Conservation (phyloP, 208 protist species). For the Acanthamoeba lenticulata region DNA sequence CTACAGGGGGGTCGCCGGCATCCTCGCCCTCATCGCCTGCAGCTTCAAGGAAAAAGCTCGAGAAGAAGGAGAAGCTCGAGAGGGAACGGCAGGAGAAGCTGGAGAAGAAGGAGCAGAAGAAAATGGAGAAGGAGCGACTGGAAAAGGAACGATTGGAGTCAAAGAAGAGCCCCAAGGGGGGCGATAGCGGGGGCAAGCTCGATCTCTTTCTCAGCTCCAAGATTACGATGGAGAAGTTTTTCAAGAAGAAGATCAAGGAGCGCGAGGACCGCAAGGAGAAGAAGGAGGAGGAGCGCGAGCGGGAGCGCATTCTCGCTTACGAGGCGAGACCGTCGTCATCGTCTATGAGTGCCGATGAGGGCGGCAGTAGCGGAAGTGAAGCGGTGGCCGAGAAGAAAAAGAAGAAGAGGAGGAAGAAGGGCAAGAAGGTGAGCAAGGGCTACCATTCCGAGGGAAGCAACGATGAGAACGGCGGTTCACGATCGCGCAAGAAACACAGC, state of each 20-base stretch:
- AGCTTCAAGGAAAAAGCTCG: neutral
- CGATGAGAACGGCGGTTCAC: neutral
- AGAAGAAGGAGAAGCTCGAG: conserved; percentile 23
- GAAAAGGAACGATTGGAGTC: neutral
- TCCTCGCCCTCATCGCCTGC: too few species aligned
- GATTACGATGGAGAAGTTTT: neutral
- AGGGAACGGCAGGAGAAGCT: neutral
- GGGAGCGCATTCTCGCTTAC: neutral
- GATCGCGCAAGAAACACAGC: neutral
- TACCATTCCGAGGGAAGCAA: neutral
- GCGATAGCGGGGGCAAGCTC: neutral
- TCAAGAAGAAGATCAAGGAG: conserved; percentile 36
- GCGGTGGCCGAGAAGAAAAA: neutral
- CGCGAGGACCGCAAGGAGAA: neutral
- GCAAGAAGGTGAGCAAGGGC: neutral
- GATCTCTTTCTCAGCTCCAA: neutral
- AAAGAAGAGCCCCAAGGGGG: neutral
- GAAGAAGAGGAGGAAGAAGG: neutral
- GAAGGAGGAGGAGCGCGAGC: neutral
- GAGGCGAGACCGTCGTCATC: neutral
- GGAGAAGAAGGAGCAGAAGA: conserved; percentile 1
- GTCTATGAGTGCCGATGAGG: neutral
- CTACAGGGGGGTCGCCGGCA: neutral
- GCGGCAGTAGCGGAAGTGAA: too few species aligned
- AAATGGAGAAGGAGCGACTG: neutral